Evolutionary conservation across 2,329 filamentous ascomycete genomes (phyloP).

Genomic region (Alternaria brassicae): DNA sequence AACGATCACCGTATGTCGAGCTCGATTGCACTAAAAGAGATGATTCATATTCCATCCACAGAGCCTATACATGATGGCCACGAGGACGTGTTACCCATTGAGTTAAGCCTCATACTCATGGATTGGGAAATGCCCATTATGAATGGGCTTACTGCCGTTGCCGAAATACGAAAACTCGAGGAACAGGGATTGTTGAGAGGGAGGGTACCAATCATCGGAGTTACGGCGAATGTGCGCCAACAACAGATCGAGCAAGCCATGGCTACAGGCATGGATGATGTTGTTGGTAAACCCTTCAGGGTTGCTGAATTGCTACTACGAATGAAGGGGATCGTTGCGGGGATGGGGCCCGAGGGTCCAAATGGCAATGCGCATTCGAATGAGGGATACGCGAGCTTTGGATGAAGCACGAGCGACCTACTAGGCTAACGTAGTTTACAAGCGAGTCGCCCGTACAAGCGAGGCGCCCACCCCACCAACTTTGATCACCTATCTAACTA

Average conservation of each 20-base stretch:
- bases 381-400: neutral
- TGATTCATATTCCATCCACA: slow-evolving; percentile 6
- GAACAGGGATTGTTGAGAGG: slow-evolving; percentile 22
- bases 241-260: slow-evolving; percentile 40
- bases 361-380: neutral
- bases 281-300: slow-evolving; percentile 78
- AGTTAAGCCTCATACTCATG: slow-evolving; percentile 38
- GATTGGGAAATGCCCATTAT: slow-evolving; percentile 49
- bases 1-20: slow-evolving; percentile 1
- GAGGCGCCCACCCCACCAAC: too few species aligned
- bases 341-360: neutral
- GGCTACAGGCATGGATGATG: slow-evolving; percentile 52
- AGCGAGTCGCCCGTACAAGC: too few species aligned
- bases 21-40: slow-evolving; percentile 59
- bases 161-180: slow-evolving; percentile 38
- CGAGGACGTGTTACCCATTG: slow-evolving; percentile 11
- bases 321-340: slow-evolving; percentile 27
- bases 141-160: slow-evolving; percentile 40
- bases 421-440: too few species aligned
- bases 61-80: slow-evolving; percentile 2
- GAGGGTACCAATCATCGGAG: slow-evolving; percentile 42
- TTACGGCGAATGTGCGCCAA: slow-evolving; percentile 46
- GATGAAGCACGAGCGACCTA: neutral
- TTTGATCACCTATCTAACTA: too few species aligned
- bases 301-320: slow-evolving; percentile 35